Evolutionary conservation across 228 moss, liverwort and hornwort species (phyloP).

Genomic region (Sphagnum magellanicum): DNA sequence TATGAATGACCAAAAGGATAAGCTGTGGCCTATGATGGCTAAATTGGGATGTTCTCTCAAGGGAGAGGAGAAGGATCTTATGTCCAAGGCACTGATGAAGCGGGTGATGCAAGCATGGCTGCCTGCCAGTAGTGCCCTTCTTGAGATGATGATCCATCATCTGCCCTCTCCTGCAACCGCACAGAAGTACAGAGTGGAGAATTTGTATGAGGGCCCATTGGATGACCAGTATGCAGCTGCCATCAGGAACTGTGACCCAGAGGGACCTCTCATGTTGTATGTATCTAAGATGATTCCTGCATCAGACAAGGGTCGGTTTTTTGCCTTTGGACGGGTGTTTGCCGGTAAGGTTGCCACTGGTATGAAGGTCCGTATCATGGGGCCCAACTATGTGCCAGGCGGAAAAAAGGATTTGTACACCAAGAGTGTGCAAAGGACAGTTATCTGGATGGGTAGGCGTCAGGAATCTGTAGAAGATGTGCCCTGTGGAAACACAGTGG

Average conservation of each 20-base stretch:
- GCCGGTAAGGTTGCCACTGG: constrained; percentile 44
- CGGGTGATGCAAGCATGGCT: constrained; percentile 86
- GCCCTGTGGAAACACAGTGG: constrained; percentile 59
- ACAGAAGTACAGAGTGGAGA: constrained; percentile 59
- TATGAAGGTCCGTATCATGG: constrained; percentile 60
- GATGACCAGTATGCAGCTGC: constrained; percentile 56
- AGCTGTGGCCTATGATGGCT: constrained; percentile 81
- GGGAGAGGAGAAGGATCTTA: constrained; percentile 67
- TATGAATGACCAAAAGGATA: constrained; percentile 92
- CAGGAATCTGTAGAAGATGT: constrained; percentile 62
- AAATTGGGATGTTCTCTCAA: constrained; percentile 32
- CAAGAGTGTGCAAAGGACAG: constrained; percentile 56
- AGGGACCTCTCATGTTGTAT: constrained; percentile 51
- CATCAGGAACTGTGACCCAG: constrained; percentile 55
- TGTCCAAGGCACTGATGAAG: constrained; percentile 80
- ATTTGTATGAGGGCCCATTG: constrained; percentile 51
- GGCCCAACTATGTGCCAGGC: constrained; percentile 47
- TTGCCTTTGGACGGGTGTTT: constrained; percentile 57
- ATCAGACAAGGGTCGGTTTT: constrained; percentile 56
- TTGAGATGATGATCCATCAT: constrained; percentile 72
- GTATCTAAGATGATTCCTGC: constrained; percentile 67
- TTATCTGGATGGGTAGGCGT: constrained; percentile 57
- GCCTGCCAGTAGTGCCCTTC: constrained; percentile 49
- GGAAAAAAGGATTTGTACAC: constrained; percentile 57
- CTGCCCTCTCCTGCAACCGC: constrained; percentile 44